Base-by-base conservation (phyloP, 225 moss, liverwort and hornwort genomes). In the Straminergon stramineum region DNA sequence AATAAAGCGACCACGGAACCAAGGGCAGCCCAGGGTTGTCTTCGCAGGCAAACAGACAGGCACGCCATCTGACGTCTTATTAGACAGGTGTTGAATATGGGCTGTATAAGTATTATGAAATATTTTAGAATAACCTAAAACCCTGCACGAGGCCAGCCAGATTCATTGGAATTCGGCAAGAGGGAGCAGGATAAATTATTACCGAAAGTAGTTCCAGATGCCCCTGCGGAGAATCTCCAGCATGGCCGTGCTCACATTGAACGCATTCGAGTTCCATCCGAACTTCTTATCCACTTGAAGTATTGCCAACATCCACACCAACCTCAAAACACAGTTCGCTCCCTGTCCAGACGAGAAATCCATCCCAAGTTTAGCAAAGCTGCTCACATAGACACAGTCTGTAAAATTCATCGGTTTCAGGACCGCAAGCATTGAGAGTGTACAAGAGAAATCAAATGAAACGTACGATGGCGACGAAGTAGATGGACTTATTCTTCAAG, bases 131-230 rank as follows among this genome's bases (percentile, higher is more conserved):
- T 41, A 43, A 27, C 14, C 14, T 61, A 19, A 81, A 39, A 58
- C 18, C n/a, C 65, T 34, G 30, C 75, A 43, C 55, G 53, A 13
- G 24, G 52, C 3, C 2, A 55, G 39, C 7, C 79, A n/a, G 37
- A 31, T 24, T 77, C 60, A 37, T 32, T 39, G 41, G 70, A 37
- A 81, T 35, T 68, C 10, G 28, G 67, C 43, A 63, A 71, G 57
- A 82, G 66, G 23, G 82, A 35, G 65, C 28, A 80, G 68, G 62
- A 52, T 26, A 34, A 28, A 79, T n/a, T 5, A 37, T 77, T 84
- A 96, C 96, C 96, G 84, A 75, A 92, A 96, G 89, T 90, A 96
- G 74, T 97, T 97, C 96, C 96, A 97, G 27, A 93, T 87, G 39
- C 97, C 97, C 75, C 97, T 93, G 80, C 97, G 93, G 19, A 96